Evolutionary conservation across 202 grass and related monocot species (phyloP), one percentile per base, ranked within the genome.

Genomic region (Digitaria exilis): DNA sequence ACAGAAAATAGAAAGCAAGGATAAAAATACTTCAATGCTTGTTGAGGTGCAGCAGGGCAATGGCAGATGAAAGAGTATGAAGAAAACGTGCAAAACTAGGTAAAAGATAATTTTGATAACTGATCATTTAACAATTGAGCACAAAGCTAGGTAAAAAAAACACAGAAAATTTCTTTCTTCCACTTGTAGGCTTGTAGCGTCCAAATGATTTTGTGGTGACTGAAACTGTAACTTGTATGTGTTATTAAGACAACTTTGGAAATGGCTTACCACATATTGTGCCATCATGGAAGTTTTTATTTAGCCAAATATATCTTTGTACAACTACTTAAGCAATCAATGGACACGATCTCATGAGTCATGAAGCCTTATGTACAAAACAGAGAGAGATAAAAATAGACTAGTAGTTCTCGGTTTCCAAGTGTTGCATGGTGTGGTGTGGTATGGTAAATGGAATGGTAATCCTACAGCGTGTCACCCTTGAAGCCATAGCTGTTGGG

Each of bases 1-100:
- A 41, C 41, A 75, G 32, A 62, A 78, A 61, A 54, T 17, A 29
- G n/a, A 29, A 76, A 76, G 35, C 51, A 80, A 37, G 41, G 65
- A 19, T 26, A 2, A 34, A 70, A 26, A 14, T 35, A 5, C 2
- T 21, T 24, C 11, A 3, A 42, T 30, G 39, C 55, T 73, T 29
- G 0, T 73, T 29, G 0, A 58, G 46, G 39, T 84, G 61, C 13
- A 82, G 4, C 17, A 25, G 15, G 45, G 22, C 15, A 76, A 71
- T 64, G 8, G 42, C 63, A 61, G 49, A 50, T 56, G 26, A 50
- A 57, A 32, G 8, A 46, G 24, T 31, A 26, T 24, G 30, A 50
- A 44, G 17, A 5, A 80, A 81, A 29, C 24, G 52, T 52, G 58
- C 56, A 48, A 71, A 71, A 50, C 44, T 10, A 31, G 44, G 26